A percentile compares a stretch with the other conserved stretches of the same genome.
Conservation (phyloP, 768 basidiomycete species). For the Auricularia heimuer region DNA sequence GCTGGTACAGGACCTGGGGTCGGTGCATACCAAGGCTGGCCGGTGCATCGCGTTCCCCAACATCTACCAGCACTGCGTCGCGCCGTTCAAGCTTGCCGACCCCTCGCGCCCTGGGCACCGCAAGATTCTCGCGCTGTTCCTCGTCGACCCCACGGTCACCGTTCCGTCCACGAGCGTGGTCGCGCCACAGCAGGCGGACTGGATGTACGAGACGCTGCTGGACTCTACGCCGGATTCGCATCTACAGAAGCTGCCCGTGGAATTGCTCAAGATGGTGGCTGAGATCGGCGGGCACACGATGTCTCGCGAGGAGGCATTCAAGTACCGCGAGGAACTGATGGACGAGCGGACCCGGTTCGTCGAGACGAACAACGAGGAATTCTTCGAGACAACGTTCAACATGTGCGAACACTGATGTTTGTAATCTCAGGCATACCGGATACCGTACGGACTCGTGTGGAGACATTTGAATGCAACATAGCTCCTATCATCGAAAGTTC, state of each 20-base stretch:
- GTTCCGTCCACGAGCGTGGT: constrained; percentile 35
- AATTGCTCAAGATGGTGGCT: constrained; percentile 36
- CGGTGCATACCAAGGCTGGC: constrained; percentile 25
- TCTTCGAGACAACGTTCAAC: constrained; percentile 44
- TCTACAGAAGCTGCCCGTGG: constrained; percentile 29
- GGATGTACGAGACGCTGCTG: constrained; percentile 29
- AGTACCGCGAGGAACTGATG: constrained; percentile 23
- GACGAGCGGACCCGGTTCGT: constrained; percentile 28
- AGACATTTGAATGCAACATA: no score
- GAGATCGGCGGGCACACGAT: constrained; percentile 31
- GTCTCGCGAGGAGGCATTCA: constrained; percentile 27
- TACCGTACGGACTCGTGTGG: no score
- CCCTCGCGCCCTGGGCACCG: constrained; percentile 27
- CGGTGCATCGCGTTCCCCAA: constrained; percentile 24
- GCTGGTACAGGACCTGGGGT: constrained; percentile 19
- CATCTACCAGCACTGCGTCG: constrained; percentile 24
- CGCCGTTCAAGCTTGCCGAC: constrained; percentile 28
- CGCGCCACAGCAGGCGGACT: constrained; percentile 40
- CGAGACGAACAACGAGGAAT: constrained; percentile 31
- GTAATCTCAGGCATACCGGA: no score
- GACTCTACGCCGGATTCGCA: constrained; percentile 27
- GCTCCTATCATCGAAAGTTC: no score
- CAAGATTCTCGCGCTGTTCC: constrained; percentile 33
- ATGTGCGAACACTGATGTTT: constrained; percentile 23
- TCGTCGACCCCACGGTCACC: constrained; percentile 26